Base-by-base conservation (phyloP, 306 rosid genomes). In the Cicer cuneatum region DNA sequence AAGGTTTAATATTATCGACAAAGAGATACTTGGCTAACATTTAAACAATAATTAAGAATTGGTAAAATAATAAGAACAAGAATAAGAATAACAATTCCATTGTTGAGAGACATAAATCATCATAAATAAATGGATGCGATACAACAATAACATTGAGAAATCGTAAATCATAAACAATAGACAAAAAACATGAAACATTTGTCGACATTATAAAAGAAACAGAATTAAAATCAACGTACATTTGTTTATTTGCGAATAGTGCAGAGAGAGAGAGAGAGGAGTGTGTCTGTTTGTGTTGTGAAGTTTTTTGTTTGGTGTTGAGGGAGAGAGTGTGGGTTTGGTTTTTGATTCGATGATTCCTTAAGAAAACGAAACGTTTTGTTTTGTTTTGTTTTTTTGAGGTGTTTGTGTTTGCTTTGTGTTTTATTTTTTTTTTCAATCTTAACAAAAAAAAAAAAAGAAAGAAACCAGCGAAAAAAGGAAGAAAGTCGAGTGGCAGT, bases 11-110 rank as follows among this genome's bases (percentile, higher is more conserved):
- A 24, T 24, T 71, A 63, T 10, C 14, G 6, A 15, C 2, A 68
- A 76, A 53, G 35, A 14, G 12, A 58, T 21, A 40, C 24, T 15
- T 51, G 1, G 4, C 2, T 14, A 75, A 73, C 57, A 72, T 57
- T 18, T 12, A 18, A 57, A 56, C 18, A 39, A 8, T 1, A 58
- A 29, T 7, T 12, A 63, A 63, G 5, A 16, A 63, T 40, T 9
- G 15, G 6, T 15, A 40, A 62, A 63, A 1, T 10, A 40, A 59
- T 7, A 59, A 62, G n/a, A 39, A 62, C 10, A 57, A 24, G 9
- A 57, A 53, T 8, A n/a, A 24, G 42, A 60, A 61, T n/a, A 59
- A 54, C 53, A 81, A 42, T 33, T 71, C 60, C 56, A 24, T 6
- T 2, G 24, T 39, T 74, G 37, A 2, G 7, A 52, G 60, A 45